A percentile compares a stretch with the other conserved stretches of the same genome.
These are phyloP conservation scores for Amoeboaphelidium protococcarum DNA, from an alignment of 371 early-diverging fungal species.

Conservation along the genomic window DNA sequence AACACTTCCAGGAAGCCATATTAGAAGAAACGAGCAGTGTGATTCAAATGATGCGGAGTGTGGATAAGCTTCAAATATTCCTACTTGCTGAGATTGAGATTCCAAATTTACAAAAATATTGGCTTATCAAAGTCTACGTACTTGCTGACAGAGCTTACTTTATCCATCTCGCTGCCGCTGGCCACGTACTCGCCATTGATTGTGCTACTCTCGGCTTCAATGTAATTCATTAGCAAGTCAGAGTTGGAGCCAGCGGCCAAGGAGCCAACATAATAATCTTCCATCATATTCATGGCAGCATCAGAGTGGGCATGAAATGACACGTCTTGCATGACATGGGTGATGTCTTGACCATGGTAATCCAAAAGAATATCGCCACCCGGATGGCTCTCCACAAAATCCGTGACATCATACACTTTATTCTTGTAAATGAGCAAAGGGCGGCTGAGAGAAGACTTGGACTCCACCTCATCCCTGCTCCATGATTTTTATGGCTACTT, in stretches of 20 bases:
- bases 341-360: constrained; percentile 44
- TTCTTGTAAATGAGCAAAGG: constrained; percentile 27
- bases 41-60: constrained; percentile 46
- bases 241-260: constrained; percentile 38
- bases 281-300: constrained; percentile 53
- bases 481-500: too few relatives aligned
- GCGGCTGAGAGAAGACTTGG: neutral
- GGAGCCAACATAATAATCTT: constrained; percentile 44
- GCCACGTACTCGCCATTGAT: constrained; percentile 1
- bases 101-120: constrained; percentile 50
- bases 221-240: neutral
- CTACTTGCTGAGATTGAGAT: constrained; percentile 33
- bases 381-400: constrained; percentile 49
- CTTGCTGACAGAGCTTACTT: too few relatives aligned
- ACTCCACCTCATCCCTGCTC: too few relatives aligned
- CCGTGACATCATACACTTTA: constrained; percentile 60
- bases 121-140: constrained; percentile 60
- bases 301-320: constrained; percentile 49
- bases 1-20: constrained; percentile 34
- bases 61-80: constrained; percentile 68
- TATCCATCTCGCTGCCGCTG: neutral
- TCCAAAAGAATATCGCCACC: constrained; percentile 47
- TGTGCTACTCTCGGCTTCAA: constrained; percentile 1
- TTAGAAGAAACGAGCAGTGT: constrained; percentile 54
- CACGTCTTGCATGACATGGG: constrained; percentile 37